phyloP scores from a whole-genome alignment of 768 basidiomycete species.

The Mycena rosella region DNA sequence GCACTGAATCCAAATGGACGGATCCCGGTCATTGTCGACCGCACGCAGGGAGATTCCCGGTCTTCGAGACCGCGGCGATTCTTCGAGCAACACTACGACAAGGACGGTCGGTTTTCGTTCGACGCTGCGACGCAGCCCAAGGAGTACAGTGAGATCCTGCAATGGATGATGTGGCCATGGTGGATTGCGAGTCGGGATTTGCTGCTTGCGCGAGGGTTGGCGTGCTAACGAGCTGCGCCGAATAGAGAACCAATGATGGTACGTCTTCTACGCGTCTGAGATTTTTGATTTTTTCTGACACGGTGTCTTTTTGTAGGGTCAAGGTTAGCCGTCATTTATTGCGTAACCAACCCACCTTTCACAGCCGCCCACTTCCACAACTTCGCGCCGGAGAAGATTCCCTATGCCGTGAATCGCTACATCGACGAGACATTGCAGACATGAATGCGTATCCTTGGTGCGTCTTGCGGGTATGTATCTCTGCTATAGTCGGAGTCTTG shows the following conservation, averaged over 20 bases:
- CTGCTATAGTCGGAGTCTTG: conserved; percentile 1
- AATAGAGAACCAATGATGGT: conserved; percentile 37
- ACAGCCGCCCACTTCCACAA: conserved; percentile 29
- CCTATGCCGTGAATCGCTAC: conserved; percentile 49
- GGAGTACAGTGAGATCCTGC: conserved; percentile 55
- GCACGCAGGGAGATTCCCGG: conserved; percentile 46
- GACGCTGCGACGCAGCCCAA: conserved; percentile 44
- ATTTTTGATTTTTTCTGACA: background rate
- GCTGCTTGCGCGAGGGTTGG: no score
- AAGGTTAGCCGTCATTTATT: background rate
- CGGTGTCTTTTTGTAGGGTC: background rate
- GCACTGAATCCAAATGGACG: conserved; percentile 57
- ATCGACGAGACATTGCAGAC: conserved; percentile 63
- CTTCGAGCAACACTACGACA: conserved; percentile 59
- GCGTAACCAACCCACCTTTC: background rate
- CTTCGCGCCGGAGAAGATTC: conserved; percentile 20
- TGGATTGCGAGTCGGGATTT: conserved; percentile 25
- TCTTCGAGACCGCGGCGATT: conserved; percentile 62
- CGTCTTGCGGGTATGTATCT: conserved; percentile 29
- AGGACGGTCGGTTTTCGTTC: conserved; percentile 55
- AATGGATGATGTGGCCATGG: conserved; percentile 62
- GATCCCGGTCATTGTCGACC: conserved; percentile 53
- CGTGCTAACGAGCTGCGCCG: no score
- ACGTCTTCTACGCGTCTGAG: background rate
- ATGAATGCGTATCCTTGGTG: conserved; percentile 50